These are phyloP conservation scores for Debaryomycetaceae sp. DNA, from an alignment of 1,139 yeast species.

Conservation along the genomic window DNA sequence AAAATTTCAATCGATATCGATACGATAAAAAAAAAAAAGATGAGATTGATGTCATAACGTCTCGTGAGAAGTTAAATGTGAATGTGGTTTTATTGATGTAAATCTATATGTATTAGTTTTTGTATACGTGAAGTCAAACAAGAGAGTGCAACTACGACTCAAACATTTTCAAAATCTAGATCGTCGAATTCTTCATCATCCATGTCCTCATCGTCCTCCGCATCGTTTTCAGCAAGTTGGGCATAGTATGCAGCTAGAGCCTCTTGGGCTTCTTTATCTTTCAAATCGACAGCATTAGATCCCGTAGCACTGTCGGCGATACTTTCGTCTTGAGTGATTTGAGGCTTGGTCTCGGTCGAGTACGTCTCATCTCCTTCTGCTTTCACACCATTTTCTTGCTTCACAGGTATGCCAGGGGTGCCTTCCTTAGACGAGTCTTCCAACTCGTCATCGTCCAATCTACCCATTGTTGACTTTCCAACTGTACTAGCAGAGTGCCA, in stretches of 20 bases:
- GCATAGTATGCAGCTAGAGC: conserved; percentile 80
- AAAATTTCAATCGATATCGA: background rate
- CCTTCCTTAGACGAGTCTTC: conserved; percentile 12
- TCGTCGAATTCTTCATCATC: conserved; percentile 54
- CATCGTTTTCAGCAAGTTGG: conserved; percentile 61
- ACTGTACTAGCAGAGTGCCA: conserved; percentile 95
- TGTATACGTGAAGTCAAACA: background rate
- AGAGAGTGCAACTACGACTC: conserved; percentile 3
- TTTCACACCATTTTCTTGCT: conserved; percentile 6
- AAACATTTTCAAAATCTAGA: conserved; percentile 48
- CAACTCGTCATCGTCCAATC: conserved; percentile 43
- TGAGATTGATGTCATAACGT: background rate
- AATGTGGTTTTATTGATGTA: no score
- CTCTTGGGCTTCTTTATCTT: conserved; percentile 66
- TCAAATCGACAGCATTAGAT: conserved; percentile 26
- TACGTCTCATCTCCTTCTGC: conserved; percentile 7
- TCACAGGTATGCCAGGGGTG: conserved; percentile 13
- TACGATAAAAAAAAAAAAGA: background rate
- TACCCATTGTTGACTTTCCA: conserved; percentile 52
- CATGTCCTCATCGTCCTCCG: conserved; percentile 58
- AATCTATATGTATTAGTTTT: background rate
- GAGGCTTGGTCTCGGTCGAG: conserved; percentile 4
- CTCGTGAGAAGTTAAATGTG: background rate
- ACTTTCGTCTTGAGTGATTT: conserved; percentile 3
- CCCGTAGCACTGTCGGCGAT: conserved; percentile 8